phyloP scores from a whole-genome alignment of 2,329 filamentous ascomycete genomes.

The Botrytis galanthina region DNA sequence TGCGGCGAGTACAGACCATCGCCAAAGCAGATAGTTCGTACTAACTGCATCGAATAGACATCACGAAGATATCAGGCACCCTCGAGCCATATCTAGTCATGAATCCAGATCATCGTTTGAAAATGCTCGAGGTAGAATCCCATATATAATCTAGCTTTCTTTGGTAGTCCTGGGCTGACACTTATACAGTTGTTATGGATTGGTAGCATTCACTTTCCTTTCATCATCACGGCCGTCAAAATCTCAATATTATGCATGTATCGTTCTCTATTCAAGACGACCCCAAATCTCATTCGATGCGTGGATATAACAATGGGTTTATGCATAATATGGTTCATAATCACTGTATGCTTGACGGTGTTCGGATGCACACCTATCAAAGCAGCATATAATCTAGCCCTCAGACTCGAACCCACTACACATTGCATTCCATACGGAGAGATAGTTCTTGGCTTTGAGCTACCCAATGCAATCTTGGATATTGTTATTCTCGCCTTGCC shows the following conservation, averaged over 20 bases:
- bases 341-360: neutral
- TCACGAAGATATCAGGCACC: conserved; percentile 9
- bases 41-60: conserved; percentile 7
- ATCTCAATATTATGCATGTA: conserved; percentile 19
- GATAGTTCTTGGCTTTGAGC: conserved; percentile 12
- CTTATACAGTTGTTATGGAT: conserved; percentile 11
- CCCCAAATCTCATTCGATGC: conserved; percentile 7
- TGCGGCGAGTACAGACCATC: conserved; percentile 3
- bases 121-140: conserved; percentile 3
- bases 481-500: conserved; percentile 10
- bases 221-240: conserved; percentile 17
- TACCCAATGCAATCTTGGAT: conserved; percentile 11
- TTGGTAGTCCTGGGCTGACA: neutral
- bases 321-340: conserved; percentile 13
- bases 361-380: conserved; percentile 16
- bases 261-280: conserved; percentile 12
- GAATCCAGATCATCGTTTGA: neutral
- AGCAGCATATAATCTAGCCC: conserved; percentile 15
- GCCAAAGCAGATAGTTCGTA: neutral
- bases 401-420: conserved; percentile 11
- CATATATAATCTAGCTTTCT: neutral
- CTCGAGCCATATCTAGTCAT: conserved; percentile 9
- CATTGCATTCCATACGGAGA: conserved; percentile 10
- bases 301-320: neutral
- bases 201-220: conserved; percentile 6